Percentiles rank a stretch among this genome's conserved stretches.
These are phyloP conservation scores for Coemansia sp. DNA, from an alignment of 192 early-diverging fungal species.

Conservation along the genomic window DNA sequence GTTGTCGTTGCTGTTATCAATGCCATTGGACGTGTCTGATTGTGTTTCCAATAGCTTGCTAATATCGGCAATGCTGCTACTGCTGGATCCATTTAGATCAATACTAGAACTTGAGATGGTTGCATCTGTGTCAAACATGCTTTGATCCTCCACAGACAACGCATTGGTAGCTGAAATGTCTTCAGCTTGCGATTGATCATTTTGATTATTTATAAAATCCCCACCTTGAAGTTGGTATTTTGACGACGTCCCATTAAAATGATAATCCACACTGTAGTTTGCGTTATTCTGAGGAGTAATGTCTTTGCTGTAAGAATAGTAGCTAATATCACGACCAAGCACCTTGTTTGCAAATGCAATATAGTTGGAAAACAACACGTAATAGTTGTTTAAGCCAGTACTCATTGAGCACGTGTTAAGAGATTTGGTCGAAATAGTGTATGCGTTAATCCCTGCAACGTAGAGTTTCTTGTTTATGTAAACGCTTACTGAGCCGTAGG, in stretches of 20 bases:
- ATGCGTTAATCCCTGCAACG: background rate
- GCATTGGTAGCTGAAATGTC: no score
- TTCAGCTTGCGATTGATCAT: no score
- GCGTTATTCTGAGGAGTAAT: background rate
- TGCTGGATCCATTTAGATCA: no score
- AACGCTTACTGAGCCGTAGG: background rate
- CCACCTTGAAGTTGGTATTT: no score
- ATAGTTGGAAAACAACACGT: slow-evolving; percentile 1
- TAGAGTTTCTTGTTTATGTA: background rate
- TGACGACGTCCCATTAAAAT: no score
- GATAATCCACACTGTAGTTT: background rate
- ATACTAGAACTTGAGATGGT: no score
- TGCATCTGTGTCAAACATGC: no score
- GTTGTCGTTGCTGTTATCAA: background rate
- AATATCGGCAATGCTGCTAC: no score
- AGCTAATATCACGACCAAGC: background rate
- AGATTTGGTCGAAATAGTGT: background rate
- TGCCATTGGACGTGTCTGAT: no score
- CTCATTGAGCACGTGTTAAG: background rate
- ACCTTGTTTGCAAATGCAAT: slow-evolving; percentile 5
- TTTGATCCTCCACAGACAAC: no score
- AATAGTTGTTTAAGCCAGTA: background rate
- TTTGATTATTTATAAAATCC: background rate
- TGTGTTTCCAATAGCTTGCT: no score
- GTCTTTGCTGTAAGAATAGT: background rate